Evolutionary conservation across 2,329 filamentous ascomycete species (phyloP).

Genomic region (Elsinoe batatas): DNA sequence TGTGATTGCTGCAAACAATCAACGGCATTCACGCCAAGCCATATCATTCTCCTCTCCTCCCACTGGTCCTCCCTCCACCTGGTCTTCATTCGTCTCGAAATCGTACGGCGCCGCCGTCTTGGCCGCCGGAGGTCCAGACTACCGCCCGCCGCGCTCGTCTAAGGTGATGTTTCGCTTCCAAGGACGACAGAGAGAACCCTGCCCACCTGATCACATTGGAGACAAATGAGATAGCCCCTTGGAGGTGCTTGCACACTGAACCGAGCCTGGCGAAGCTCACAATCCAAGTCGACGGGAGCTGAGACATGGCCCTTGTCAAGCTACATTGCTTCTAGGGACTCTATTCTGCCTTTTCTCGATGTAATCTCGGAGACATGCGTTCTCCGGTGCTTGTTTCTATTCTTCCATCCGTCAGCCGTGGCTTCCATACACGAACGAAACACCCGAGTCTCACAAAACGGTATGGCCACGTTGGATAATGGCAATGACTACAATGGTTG

Average conservation of each 20-base stretch:
- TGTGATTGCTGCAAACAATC: no score
- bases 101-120: background rate
- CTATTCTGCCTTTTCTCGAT: background rate
- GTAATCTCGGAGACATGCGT: background rate
- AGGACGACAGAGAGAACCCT: background rate
- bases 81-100: background rate
- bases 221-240: background rate
- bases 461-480: background rate
- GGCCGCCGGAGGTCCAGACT: slow-evolving; percentile 4
- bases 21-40: background rate
- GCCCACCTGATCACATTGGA: slow-evolving; percentile 1
- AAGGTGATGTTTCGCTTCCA: background rate
- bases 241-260: background rate
- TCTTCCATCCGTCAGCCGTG: background rate
- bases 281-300: background rate
- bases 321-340: background rate
- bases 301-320: background rate
- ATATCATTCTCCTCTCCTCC: background rate
- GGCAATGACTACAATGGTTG: background rate
- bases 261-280: background rate
- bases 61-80: background rate
- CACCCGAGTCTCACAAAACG: background rate
- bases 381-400: background rate
- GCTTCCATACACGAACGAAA: background rate
- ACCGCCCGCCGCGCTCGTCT: background rate